Conservation (phyloP, 2,329 filamentous ascomycete species). For the Alternaria hordeiaustralica region DNA sequence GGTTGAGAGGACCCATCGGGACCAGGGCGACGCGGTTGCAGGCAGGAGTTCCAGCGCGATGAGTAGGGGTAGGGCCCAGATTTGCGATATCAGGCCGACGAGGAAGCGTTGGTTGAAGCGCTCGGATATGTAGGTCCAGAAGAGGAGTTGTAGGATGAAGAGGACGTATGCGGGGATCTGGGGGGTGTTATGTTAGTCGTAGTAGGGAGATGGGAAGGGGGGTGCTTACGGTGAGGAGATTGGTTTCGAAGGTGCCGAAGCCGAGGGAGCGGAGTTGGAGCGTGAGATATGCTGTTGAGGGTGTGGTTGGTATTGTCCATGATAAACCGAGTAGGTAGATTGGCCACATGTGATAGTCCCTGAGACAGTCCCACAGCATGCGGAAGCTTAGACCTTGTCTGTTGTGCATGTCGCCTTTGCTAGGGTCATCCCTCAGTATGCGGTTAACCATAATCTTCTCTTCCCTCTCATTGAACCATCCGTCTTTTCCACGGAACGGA, state of each 20-base stretch:
- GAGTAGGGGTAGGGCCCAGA: conserved; percentile 50
- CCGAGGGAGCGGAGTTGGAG: conserved; percentile 44
- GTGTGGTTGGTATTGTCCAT: conserved; percentile 44
- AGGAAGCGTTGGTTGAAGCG: conserved; percentile 61
- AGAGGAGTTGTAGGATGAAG: conserved; percentile 57
- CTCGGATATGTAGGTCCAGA: conserved; percentile 59
- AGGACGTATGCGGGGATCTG: conserved; percentile 55
- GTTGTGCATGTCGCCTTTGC: conserved; percentile 68
- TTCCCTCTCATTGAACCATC: conserved; percentile 72
- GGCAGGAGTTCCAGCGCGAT: conserved; percentile 47
- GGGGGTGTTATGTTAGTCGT: neutral
- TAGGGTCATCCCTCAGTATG: conserved; percentile 62
- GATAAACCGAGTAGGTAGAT: conserved; percentile 47
- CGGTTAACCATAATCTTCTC: conserved; percentile 73
- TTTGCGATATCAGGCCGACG: conserved; percentile 49
- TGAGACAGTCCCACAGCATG: conserved; percentile 59
- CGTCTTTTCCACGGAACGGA: conserved; percentile 64
- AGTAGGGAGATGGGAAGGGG: neutral
- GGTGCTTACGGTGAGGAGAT: conserved; percentile 42
- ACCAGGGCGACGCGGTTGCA: conserved; percentile 44
- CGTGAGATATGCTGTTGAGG: conserved; percentile 44
- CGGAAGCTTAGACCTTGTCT: conserved; percentile 58
- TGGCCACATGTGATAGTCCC: conserved; percentile 63
- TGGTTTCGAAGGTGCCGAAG: conserved; percentile 48
- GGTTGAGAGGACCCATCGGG: conserved; percentile 47